Evolutionary conservation across 805 yeast genomes (phyloP).

Genomic region (Kluyveromyces starmeri): DNA sequence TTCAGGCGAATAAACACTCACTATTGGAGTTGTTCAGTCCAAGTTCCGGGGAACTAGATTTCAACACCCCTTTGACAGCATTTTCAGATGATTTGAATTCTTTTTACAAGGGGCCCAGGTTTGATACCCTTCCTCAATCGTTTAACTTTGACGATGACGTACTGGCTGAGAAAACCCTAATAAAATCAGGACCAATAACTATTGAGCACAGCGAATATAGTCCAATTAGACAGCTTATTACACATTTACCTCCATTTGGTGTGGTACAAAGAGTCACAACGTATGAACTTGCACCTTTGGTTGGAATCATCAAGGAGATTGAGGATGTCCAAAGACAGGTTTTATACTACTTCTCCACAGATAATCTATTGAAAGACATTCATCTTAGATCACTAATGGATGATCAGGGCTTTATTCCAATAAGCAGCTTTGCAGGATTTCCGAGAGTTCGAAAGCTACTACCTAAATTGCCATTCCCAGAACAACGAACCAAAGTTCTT

Average conservation of each 20-base stretch:
- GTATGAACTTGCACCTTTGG: slow-evolving; percentile 4
- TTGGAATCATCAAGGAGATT: slow-evolving; percentile 1
- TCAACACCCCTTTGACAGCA: too few species aligned
- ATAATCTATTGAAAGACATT: slow-evolving; percentile 1
- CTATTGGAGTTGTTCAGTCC: too few species aligned
- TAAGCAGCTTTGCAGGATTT: background rate
- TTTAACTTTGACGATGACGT: too few species aligned
- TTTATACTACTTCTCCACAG: slow-evolving; percentile 2
- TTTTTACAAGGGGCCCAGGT: too few species aligned
- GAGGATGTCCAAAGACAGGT: slow-evolving; percentile 2
- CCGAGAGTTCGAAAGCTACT: slow-evolving; percentile 2
- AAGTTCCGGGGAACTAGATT: too few species aligned
- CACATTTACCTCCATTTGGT: background rate
- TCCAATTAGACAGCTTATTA: background rate
- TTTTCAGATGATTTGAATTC: too few species aligned
- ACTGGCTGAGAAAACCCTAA: too few species aligned
- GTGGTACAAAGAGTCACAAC: background rate
- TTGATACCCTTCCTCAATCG: too few species aligned
- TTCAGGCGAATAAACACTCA: too few species aligned
- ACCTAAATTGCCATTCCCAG: slow-evolving; percentile 1
- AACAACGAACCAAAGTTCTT: slow-evolving; percentile 3
- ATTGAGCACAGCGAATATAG: background rate
- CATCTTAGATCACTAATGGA: slow-evolving; percentile 2
- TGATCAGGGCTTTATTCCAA: slow-evolving; percentile 1
- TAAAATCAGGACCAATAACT: slow-evolving; percentile 1